Conservation (phyloP, 495 filamentous ascomycete species). For the Daldinia vernicosa region DNA sequence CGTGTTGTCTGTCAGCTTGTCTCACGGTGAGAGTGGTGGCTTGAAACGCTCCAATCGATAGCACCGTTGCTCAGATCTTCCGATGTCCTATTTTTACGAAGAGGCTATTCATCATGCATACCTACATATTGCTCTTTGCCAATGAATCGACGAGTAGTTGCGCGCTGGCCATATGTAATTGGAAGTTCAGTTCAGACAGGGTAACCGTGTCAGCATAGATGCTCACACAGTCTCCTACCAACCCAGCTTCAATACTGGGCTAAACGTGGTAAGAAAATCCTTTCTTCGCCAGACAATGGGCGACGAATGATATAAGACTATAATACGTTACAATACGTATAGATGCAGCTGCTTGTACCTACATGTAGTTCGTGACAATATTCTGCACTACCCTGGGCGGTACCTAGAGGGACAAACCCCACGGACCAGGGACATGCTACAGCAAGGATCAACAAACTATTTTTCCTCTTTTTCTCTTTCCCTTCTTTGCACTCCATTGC, state of each 20-base stretch:
- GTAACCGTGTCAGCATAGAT: conserved; percentile 12
- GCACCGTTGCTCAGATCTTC: neutral
- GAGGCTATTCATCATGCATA: neutral
- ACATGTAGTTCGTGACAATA: conserved; percentile 36
- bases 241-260: conserved; percentile 26
- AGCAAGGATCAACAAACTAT: conserved; percentile 1
- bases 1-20: neutral
- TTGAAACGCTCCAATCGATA: neutral
- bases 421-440: conserved; percentile 28
- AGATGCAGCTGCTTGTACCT: conserved; percentile 39
- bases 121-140: neutral
- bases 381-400: conserved; percentile 14
- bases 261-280: conserved; percentile 35
- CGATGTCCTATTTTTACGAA: neutral
- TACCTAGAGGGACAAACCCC: conserved; percentile 31
- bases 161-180: conserved; percentile 27
- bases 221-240: conserved; percentile 28
- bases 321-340: conserved; percentile 14
- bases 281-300: conserved; percentile 19
- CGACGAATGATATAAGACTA: conserved; percentile 24
- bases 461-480: conserved; percentile 12
- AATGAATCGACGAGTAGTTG: conserved; percentile 6
- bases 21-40: neutral
- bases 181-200: conserved; percentile 8
- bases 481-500: conserved; percentile 22